Evolutionary conservation across 371 early-diverging fungal species (phyloP).

Genomic region (Gilbertella persicaria): DNA sequence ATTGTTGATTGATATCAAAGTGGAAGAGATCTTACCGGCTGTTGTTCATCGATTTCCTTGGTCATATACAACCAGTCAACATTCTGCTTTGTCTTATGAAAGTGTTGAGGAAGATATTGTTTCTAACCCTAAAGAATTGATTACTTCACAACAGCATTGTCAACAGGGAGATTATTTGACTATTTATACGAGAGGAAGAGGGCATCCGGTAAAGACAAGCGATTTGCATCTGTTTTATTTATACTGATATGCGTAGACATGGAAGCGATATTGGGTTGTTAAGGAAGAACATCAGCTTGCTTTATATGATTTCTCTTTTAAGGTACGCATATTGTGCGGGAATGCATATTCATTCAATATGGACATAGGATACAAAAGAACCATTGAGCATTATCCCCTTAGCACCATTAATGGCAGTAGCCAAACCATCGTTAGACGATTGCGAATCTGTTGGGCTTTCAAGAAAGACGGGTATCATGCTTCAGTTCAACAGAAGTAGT

Average conservation of each 20-base stretch:
- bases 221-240: neutral
- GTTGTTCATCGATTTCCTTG: constrained; percentile 22
- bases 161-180: constrained; percentile 24
- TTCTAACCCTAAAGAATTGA: constrained; percentile 1
- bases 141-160: constrained; percentile 18
- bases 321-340: constrained; percentile 7
- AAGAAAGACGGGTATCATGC: constrained; percentile 20
- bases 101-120: constrained; percentile 1
- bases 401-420: constrained; percentile 8
- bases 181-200: constrained; percentile 24
- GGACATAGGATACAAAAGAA: constrained; percentile 12
- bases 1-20: constrained; percentile 21
- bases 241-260: constrained; percentile 5
- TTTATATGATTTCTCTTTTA: constrained; percentile 25
- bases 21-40: constrained; percentile 17
- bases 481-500: constrained; percentile 16
- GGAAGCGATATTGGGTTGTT: constrained; percentile 27
- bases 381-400: constrained; percentile 15
- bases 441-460: constrained; percentile 28
- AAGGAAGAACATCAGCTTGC: constrained; percentile 14
- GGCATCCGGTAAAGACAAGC: constrained; percentile 20
- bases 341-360: neutral
- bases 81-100: neutral
- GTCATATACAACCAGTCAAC: constrained; percentile 7
- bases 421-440: constrained; percentile 24